These are phyloP conservation scores for Brassica incana DNA, from an alignment of 345 rosid species.

Conservation along the genomic window DNA sequence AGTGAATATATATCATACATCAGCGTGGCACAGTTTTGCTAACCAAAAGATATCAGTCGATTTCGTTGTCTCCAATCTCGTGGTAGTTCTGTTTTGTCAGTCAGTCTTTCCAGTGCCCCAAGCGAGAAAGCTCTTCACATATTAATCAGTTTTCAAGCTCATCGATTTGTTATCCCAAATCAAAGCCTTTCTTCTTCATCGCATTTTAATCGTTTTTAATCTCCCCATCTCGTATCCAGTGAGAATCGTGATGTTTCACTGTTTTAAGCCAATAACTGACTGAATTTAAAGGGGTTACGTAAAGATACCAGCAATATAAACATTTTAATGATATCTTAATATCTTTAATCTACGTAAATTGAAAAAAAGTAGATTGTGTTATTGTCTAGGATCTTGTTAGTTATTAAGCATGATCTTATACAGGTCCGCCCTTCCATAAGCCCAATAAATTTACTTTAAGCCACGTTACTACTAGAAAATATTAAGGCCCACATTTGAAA, in stretches of 20 bases:
- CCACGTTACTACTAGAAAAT: neutral
- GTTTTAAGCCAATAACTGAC: neutral
- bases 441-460: neutral
- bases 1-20: no score
- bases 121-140: slow-evolving; percentile 53
- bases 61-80: slow-evolving; percentile 7
- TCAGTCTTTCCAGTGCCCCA: slow-evolving; percentile 71
- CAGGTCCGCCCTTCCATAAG: neutral
- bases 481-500: neutral
- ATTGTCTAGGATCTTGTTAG: no score
- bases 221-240: neutral
- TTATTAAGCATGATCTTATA: no score
- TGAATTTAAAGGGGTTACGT: neutral
- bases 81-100: slow-evolving; percentile 24
- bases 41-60: slow-evolving; percentile 17
- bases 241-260: neutral
- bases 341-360: neutral
- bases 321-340: neutral
- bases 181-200: neutral
- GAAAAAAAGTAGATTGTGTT: no score
- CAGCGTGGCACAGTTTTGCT: neutral
- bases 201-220: neutral
- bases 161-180: neutral
- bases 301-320: neutral
- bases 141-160: neutral